Evolutionary conservation across 768 basidiomycete species (phyloP), one percentile per base, ranked within the genome.

Genomic region (Amanita rimosa): DNA sequence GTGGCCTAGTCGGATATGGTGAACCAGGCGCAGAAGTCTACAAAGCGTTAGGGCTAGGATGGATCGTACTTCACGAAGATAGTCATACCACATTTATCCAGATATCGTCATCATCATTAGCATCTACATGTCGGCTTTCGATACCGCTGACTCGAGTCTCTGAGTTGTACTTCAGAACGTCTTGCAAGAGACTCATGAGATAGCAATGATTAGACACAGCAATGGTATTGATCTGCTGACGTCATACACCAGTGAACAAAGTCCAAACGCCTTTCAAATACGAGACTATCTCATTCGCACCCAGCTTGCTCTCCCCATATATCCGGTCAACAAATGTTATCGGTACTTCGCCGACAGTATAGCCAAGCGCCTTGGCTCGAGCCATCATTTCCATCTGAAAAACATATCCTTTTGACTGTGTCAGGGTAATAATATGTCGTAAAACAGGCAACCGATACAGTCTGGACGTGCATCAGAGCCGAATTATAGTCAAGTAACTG

Each of bases 381-480:
- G 91, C 92, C 77, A 94, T 94, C 84, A 94, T 95, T 62, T 95
- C 92, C 92, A 95, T 95, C 72, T 95, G 92, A 71, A 95, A 94
- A 26, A 95, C 92, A 57, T 94, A 95, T 7, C 92, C 92, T 54
- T 87, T 86, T 2, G 90, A 91, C 52, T 83, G 75, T 1, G 86
- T 91, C 54, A 83, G 74, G 4, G 83, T 78, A 57, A 95, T 94
- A 58, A 95, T 85, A 55, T 90, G 81, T 42, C 75, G 77, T 48
- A 95, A 71, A 6, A 87, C 92, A 0, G 74, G 72, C 9, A 79
- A 62, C 34, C 86, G 81, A 62, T 95, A 95, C 13, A 95, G 64
- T 52, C 88, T 88, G 38, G 21, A 35, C 4, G 29, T 53, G n/a
- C 9, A 26, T 44, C 6, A 46, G 21, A 42, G n/a, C 33, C 29